A percentile compares a stretch with the other conserved stretches of the same genome.
These are phyloP conservation scores for Trichosanthes truncata DNA, from an alignment of 306 rosid species.

Conservation along the genomic window DNA sequence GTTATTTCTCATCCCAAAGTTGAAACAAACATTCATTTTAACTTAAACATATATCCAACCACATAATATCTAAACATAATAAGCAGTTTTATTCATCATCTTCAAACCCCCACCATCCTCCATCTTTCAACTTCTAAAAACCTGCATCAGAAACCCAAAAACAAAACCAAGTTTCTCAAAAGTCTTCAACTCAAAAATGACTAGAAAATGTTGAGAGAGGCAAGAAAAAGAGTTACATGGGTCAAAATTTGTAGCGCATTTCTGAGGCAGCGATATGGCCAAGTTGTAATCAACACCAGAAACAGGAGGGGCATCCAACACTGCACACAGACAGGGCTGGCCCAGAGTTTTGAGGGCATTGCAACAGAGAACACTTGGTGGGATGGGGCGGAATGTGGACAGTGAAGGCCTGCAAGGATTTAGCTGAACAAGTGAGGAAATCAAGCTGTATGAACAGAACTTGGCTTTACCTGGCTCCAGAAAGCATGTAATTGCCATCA, in stretches of 20 bases:
- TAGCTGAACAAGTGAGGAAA: slow-evolving; percentile 67
- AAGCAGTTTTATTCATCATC: slow-evolving; percentile 1
- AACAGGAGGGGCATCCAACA: slow-evolving; percentile 67
- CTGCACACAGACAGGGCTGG: slow-evolving; percentile 71
- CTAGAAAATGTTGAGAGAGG: not conserved
- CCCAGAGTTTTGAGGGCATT: slow-evolving; percentile 57
- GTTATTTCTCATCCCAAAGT: not conserved
- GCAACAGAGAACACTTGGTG: slow-evolving; percentile 67
- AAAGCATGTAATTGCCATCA: slow-evolving; percentile 18
- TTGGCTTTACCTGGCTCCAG: slow-evolving; percentile 28
- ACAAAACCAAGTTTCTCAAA: not conserved
- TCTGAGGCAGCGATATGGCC: slow-evolving; percentile 69
- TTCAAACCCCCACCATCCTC: not conserved
- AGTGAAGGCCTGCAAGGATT: slow-evolving; percentile 83
- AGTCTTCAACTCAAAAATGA: not conserved
- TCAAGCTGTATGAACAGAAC: slow-evolving; percentile 59
- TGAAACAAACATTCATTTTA: not conserved
- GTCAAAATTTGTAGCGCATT: slow-evolving; percentile 53
- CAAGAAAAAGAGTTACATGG: slow-evolving; percentile 41
- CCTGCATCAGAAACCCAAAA: not conserved
- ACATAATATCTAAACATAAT: not conserved
- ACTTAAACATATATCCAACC: not conserved
- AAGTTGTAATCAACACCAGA: slow-evolving; percentile 69
- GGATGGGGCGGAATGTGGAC: slow-evolving; percentile 60
- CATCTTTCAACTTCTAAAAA: not conserved